Percentiles rank a stretch among this genome's conserved stretches.
phyloP scores from a whole-genome alignment of 2,329 filamentous ascomycete genomes.

The Phyllosticta citribraziliensis region DNA sequence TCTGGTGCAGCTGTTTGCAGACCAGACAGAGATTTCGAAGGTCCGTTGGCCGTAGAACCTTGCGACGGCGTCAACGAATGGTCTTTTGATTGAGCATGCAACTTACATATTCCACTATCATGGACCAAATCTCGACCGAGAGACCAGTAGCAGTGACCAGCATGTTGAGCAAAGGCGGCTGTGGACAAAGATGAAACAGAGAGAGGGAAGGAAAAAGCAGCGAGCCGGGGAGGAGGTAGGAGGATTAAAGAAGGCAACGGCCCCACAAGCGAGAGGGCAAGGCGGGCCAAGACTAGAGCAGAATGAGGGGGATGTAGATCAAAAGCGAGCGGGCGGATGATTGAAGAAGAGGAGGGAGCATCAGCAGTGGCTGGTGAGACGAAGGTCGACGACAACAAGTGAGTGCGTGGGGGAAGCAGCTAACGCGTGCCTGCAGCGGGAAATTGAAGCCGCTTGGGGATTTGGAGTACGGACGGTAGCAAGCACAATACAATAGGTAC shows the following conservation, averaged over 20 bases:
- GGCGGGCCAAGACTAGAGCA: not conserved
- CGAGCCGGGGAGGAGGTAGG: not conserved
- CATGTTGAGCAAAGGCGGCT: conserved; percentile 17
- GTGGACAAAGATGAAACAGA: not conserved
- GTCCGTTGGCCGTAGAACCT: conserved; percentile 38
- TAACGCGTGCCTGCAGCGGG: not conserved
- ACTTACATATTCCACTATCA: conserved; percentile 11
- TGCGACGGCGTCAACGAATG: conserved; percentile 15
- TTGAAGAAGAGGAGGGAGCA: not conserved
- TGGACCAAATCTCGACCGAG: conserved; percentile 22
- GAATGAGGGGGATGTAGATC: not conserved
- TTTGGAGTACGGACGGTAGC: too few species aligned
- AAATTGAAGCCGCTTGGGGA: not conserved
- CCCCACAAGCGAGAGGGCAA: not conserved
- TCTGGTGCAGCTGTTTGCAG: conserved; percentile 37
- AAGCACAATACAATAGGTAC: not conserved
- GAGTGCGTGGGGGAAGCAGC: not conserved
- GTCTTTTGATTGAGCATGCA: not conserved
- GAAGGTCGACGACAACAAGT: not conserved
- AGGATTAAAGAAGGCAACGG: not conserved
- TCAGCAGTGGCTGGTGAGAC: not conserved
- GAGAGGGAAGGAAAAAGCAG: not conserved
- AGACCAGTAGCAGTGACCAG: conserved; percentile 24
- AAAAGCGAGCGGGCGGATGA: not conserved
- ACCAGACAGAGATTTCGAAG: conserved; percentile 39